Base-by-base conservation (phyloP, 768 basidiomycete genomes). In the Sistotremastrum niveocremeum region DNA sequence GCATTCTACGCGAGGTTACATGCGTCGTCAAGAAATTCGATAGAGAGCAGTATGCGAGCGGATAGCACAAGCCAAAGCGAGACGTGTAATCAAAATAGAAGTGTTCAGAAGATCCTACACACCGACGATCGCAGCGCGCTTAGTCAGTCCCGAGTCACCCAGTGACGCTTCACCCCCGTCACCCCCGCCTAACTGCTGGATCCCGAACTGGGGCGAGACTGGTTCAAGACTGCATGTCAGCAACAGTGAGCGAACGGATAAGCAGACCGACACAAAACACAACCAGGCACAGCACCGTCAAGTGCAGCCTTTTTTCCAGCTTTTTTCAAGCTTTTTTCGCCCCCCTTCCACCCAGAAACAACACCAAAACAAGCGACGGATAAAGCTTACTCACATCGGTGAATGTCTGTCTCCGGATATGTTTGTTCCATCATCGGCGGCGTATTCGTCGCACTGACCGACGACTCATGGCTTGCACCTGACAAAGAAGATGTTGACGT, bases 401-500 rank as follows among this genome's bases (percentile, higher is more conserved):
- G 82, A 60, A 87, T 82, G 62, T 84, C 81, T 47, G 81, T 79
- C 52, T 81, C 81, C 38, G 32, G 39, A 34, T 48, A 51, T 12
- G 46, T 34, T 31, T 35, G 31, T 37, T 51, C 72, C 69, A 53
- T 71, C 71, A 47, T 48, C 49, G 43, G 52, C 46, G 39, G 77
- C 80, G 49, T 71, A 77, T 45, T 79, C 77, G 47, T 79, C 45
- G 84, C 85, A 60, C 84, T 82, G 33, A 81, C 81, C 33, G 81
- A 83, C 32, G 79, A 82, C 3, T 81, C 77, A 54, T 83, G 81
- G 34, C 79, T 81, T 20, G 81, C 81, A 29, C 77, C 82, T 20
- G 77, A 81, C 52, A 86, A 77, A 20, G 80, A 81, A 44, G 82
- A 84, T 11, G 84, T 76, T 38, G 80, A 77, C 31, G 81, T 84